Conservation (phyloP, 768 basidiomycete species). For the Naematelia aurantialba region DNA sequence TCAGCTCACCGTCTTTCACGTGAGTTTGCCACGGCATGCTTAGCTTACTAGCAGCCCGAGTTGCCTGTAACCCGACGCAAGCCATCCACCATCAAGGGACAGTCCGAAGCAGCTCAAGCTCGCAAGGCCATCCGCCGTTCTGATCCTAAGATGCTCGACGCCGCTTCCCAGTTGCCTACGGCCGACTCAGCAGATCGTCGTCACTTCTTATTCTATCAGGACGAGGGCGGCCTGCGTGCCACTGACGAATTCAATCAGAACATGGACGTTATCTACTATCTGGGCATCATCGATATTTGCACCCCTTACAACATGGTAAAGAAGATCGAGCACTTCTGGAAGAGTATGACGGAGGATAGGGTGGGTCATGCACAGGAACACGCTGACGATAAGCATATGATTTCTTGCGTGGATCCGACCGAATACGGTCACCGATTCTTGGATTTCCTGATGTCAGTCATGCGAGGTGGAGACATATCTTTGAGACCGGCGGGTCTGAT, state of each 20-base stretch:
- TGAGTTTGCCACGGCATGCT: slow-evolving; percentile 52
- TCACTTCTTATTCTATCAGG: slow-evolving; percentile 90
- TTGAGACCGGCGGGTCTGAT: slow-evolving; percentile 33
- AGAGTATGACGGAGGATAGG: slow-evolving; percentile 77
- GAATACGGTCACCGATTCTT: slow-evolving; percentile 85
- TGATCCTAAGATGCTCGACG: slow-evolving; percentile 68
- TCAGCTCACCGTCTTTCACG: slow-evolving; percentile 87
- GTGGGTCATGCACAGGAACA: slow-evolving; percentile 56
- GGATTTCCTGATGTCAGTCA: slow-evolving; percentile 49
- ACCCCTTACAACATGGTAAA: slow-evolving; percentile 80
- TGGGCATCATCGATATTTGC: slow-evolving; percentile 94
- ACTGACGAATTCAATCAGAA: slow-evolving; percentile 77
- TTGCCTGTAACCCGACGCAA: slow-evolving; percentile 56
- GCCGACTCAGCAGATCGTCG: slow-evolving; percentile 62
- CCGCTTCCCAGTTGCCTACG: slow-evolving; percentile 56
- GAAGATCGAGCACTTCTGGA: slow-evolving; percentile 85
- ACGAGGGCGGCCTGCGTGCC: slow-evolving; percentile 87
- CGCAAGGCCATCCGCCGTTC: slow-evolving; percentile 79
- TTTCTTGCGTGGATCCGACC: slow-evolving; percentile 81
- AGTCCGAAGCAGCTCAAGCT: slow-evolving; percentile 74
- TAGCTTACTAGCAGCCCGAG: slow-evolving; percentile 1
- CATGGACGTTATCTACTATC: slow-evolving; percentile 79
- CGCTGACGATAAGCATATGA: slow-evolving; percentile 67
- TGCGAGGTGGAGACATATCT: slow-evolving; percentile 42
- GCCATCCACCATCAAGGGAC: slow-evolving; percentile 60